Percentiles rank a stretch among this genome's conserved stretches.
Conservation (phyloP, 257 asterid genomes). For the Scutellaria galericulata region DNA sequence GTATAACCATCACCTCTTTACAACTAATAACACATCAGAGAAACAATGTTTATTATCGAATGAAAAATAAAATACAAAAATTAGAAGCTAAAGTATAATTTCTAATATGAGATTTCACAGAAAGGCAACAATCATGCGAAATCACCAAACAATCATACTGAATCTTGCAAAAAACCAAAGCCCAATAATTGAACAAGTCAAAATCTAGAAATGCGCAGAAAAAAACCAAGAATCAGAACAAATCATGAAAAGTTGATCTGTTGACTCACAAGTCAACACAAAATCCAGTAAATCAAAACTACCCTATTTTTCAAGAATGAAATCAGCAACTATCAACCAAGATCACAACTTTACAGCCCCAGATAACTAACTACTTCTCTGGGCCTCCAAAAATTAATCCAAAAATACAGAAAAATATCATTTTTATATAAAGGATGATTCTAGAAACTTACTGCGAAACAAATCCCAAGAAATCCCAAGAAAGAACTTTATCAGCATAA, state of each 20-base stretch:
- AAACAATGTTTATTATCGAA: neutral
- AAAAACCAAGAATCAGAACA: conserved; percentile 29
- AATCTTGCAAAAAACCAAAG: conserved; percentile 26
- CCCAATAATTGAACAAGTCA: conserved; percentile 24
- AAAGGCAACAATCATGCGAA: conserved; percentile 28
- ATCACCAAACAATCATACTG: conserved; percentile 13
- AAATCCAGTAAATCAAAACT: conserved; percentile 32
- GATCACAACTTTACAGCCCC: conserved; percentile 37
- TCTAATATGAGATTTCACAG: conserved; percentile 26
- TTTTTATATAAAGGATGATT: neutral
- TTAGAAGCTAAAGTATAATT: conserved; percentile 8
- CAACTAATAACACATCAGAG: neutral
- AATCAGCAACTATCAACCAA: conserved; percentile 30
- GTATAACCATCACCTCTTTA: conserved; percentile 17
- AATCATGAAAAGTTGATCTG: conserved; percentile 33
- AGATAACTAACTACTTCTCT: conserved; percentile 1
- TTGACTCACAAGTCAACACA: conserved; percentile 54
- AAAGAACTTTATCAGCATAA: conserved; percentile 22
- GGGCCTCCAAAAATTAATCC: conserved; percentile 23
- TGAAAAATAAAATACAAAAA: neutral
- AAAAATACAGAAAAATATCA: neutral
- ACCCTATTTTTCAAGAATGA: conserved; percentile 26
- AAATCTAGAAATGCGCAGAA: conserved; percentile 33
- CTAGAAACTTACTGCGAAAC: conserved; percentile 39
- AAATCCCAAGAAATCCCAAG: conserved; percentile 40